Evolutionary conservation across 306 rosid species (phyloP), one percentile per base, ranked within the genome.

Genomic region (Gastrolobium villosum): DNA sequence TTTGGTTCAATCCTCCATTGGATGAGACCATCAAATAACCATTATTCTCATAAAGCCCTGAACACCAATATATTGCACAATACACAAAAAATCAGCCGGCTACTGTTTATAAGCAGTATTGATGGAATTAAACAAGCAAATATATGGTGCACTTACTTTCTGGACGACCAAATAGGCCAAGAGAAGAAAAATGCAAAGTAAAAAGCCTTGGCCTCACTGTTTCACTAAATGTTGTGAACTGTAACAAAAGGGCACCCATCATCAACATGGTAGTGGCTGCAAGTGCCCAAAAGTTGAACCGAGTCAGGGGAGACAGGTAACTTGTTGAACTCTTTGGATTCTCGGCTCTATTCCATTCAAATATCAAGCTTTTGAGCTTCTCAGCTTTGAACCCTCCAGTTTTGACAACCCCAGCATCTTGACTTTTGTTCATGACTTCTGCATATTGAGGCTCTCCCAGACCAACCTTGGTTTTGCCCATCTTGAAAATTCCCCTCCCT

Each of bases 1-100:
- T 89, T 77, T 87, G 90, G 77, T 87, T 89, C 55, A 89, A 75
- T 76, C 93, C 93, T 78, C 93, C 93, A 53, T 89, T 89, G 50
- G 88, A 65, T 6, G 90, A 89, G 74, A 89, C 93, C 89, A 85
- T 89, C 73, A 87, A 69, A 79, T 89, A 89, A 70, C 90, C 89
- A 75, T 85, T 89, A 67, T 80, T 87, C 72, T 87, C 73, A 67
- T 85, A 89, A 55, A 82, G 32, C 74, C 93, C 93, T 76, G 67
- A 56, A n/a, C 52, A 66, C 10, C 35, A 28, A 50, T 36, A 15
- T 2, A 30, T 72, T 13, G 10, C 8, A 55, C 13, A 66, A 30
- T 44, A 4, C 14, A 36, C 9, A 0, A 4, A 63, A 37, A 30
- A 3, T 36, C 9, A 70, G 7, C 48, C 14, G 10, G 36, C 15